phyloP scores from a whole-genome alignment of 2,329 filamentous ascomycete species.

The Phyllosticta citribraziliensis region DNA sequence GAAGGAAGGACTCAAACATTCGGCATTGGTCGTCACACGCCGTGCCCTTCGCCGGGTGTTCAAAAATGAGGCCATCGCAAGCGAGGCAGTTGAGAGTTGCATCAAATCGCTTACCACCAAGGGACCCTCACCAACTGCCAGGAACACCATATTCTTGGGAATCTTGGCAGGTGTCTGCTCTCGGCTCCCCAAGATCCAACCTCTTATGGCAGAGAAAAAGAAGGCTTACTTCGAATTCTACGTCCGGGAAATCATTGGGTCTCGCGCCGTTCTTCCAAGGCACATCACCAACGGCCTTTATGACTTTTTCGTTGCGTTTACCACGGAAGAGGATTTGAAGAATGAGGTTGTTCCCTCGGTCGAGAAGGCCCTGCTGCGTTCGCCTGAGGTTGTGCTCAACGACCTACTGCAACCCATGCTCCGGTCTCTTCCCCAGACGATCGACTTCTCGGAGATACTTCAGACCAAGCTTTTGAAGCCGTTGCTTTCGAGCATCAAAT shows the following conservation, averaged over 20 bases:
- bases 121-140: constrained; percentile 50
- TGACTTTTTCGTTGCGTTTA: constrained; percentile 76
- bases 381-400: constrained; percentile 80
- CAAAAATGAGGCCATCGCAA: constrained; percentile 45
- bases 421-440: constrained; percentile 52
- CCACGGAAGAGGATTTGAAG: constrained; percentile 62
- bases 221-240: constrained; percentile 73
- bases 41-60: constrained; percentile 71
- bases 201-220: constrained; percentile 56
- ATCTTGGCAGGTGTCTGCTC: constrained; percentile 79
- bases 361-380: constrained; percentile 79
- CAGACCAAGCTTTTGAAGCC: constrained; percentile 70
- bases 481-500: constrained; percentile 82
- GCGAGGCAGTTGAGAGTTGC: constrained; percentile 52
- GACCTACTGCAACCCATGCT: constrained; percentile 69
- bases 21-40: constrained; percentile 67
- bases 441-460: constrained; percentile 72
- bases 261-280: constrained; percentile 57
- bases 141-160: constrained; percentile 69
- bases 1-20: constrained; percentile 57
- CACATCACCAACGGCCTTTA: constrained; percentile 64
- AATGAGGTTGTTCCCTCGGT: constrained; percentile 69
- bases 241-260: constrained; percentile 72
- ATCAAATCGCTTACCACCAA: constrained; percentile 63
- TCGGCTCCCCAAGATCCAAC: constrained; percentile 54